Percentiles rank a stretch among this genome's conserved stretches.
Conservation (phyloP, 768 basidiomycete genomes). For the Boletus rubropictus region DNA sequence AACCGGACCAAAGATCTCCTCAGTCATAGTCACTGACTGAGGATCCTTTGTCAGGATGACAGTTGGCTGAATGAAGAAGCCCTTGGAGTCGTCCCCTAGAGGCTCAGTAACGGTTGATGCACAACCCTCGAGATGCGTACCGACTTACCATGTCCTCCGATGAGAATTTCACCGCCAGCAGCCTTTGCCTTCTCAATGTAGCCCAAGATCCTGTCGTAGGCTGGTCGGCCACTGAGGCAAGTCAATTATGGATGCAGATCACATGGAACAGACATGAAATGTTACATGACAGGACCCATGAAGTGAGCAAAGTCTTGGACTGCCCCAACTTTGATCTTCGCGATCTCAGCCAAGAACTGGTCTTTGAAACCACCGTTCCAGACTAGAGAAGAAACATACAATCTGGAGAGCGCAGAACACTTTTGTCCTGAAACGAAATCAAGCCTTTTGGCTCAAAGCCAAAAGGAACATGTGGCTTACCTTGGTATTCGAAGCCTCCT, state of each 20-base stretch:
- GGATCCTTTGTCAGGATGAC: conserved; percentile 92
- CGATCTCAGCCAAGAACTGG: conserved; percentile 62
- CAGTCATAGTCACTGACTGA: conserved; percentile 78
- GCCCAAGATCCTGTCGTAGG: conserved; percentile 79
- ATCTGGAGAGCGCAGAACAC: conserved; percentile 88
- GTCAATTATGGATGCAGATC: background rate
- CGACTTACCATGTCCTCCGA: conserved; percentile 69
- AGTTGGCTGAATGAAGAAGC: conserved; percentile 92
- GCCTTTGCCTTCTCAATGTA: conserved; percentile 86
- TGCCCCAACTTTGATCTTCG: conserved; percentile 81
- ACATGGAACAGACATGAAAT: background rate
- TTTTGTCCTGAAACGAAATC: conserved; percentile 65
- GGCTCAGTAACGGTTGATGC: background rate
- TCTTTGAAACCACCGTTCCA: conserved; percentile 89
- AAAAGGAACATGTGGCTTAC: conserved; percentile 30
- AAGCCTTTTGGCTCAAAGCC: background rate
- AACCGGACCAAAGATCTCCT: conserved; percentile 98
- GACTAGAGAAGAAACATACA: conserved; percentile 82
- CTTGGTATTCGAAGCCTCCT: conserved; percentile 94
- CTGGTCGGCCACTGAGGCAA: conserved; percentile 60
- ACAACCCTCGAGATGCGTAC: background rate
- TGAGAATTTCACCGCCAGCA: conserved; percentile 82
- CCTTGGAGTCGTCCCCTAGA: conserved; percentile 80
- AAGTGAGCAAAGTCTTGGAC: conserved; percentile 77
- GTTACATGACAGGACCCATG: conserved; percentile 94